Evolutionary conservation across 78 protist genomes (phyloP).

Genomic region (Cyanophora paradoxa): DNA sequence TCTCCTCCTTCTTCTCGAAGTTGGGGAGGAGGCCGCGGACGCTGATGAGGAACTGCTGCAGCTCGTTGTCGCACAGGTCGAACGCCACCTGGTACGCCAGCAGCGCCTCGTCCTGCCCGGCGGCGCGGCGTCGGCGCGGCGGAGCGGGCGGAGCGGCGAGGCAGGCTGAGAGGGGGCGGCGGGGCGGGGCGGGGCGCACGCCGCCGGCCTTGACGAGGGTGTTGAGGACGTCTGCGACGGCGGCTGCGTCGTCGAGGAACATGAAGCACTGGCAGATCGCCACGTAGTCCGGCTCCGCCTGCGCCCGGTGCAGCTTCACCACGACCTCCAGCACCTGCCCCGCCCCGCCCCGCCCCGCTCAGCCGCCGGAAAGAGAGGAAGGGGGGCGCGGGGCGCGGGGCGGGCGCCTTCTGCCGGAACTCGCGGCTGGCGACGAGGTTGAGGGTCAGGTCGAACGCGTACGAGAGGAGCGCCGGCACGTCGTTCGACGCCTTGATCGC

Average conservation of each 20-base stretch:
- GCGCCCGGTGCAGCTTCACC: slow-evolving; percentile 29
- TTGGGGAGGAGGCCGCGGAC: slow-evolving; percentile 29
- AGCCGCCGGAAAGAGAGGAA: background rate
- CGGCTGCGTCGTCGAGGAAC: slow-evolving; percentile 28
- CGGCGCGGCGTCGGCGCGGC: background rate
- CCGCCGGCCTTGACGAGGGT: slow-evolving; percentile 7
- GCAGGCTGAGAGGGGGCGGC: background rate
- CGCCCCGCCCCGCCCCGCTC: background rate
- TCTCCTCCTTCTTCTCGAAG: background rate
- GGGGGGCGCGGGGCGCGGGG: slow-evolving; percentile 19
- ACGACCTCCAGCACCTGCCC: slow-evolving; percentile 22
- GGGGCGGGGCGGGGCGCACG: too few species aligned
- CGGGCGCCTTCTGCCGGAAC: slow-evolving; percentile 32
- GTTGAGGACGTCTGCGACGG: slow-evolving; percentile 12
- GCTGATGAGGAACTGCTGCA: slow-evolving; percentile 68
- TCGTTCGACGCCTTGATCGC: slow-evolving; percentile 26
- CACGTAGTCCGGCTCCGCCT: slow-evolving; percentile 38
- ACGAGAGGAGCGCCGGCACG: slow-evolving; percentile 31
- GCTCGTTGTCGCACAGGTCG: slow-evolving; percentile 79
- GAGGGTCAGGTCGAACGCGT: slow-evolving; percentile 35
- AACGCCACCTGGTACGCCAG: slow-evolving; percentile 84
- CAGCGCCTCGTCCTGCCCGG: slow-evolving; percentile 10
- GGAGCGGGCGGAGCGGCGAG: background rate
- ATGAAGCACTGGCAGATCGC: slow-evolving; percentile 24
- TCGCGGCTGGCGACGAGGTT: slow-evolving; percentile 11